Evolutionary conservation across 2,329 filamentous ascomycete species (phyloP).

Genomic region (Nannizzia gypsea): DNA sequence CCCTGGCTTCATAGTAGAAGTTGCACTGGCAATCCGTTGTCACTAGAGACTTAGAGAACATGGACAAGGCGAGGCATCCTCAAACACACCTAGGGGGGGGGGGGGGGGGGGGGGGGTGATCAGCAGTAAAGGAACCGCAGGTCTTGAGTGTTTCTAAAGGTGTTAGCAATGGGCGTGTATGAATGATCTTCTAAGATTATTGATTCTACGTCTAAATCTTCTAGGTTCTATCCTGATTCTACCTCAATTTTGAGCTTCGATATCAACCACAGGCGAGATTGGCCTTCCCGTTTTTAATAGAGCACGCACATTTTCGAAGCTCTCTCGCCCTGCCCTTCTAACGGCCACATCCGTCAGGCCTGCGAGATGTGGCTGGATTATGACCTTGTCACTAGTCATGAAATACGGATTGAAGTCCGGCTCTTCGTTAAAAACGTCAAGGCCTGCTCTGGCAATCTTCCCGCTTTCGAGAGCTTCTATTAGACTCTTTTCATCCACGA

Average conservation of each 20-base stretch:
- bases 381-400: constrained; percentile 29
- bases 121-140: too few species aligned
- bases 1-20: too few species aligned
- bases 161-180: too few species aligned
- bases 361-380: constrained; percentile 37
- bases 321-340: constrained; percentile 33
- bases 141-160: too few species aligned
- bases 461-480: constrained; percentile 37
- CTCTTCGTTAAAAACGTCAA: constrained; percentile 40
- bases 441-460: constrained; percentile 36
- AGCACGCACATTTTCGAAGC: constrained; percentile 36
- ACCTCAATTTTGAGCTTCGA: not conserved
- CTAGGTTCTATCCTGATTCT: too few species aligned
- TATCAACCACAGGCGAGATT: constrained; percentile 26
- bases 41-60: too few species aligned
- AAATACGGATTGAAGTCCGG: constrained; percentile 35
- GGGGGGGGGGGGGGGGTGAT: too few species aligned
- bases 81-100: too few species aligned
- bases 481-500: constrained; percentile 41
- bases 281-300: constrained; percentile 32
- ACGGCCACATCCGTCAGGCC: constrained; percentile 35
- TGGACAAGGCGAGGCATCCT: too few species aligned
- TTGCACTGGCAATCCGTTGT: too few species aligned
- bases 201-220: too few species aligned
- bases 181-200: too few species aligned